Evolutionary conservation across 1,284 basidiomycete species (phyloP), one percentile per base, ranked within the genome.

Genomic region (Cerioporus squamosus): DNA sequence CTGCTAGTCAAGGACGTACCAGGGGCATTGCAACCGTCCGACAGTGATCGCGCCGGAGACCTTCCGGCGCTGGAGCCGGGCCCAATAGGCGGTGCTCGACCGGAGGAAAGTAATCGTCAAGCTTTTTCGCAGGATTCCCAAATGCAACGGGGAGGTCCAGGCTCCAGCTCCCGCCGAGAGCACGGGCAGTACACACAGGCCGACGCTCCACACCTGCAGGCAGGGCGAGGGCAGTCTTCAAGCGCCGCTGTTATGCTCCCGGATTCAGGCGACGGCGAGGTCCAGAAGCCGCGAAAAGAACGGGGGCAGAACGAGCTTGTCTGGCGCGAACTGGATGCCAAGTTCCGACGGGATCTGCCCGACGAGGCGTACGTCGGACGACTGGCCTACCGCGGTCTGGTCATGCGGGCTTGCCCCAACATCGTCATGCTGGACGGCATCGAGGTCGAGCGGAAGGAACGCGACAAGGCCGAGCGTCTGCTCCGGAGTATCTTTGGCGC

Each of bases 271-370:
- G 38, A 26, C 29, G 44, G 44, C 18, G 51, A 42, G 40, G n/a
- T 9, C 7, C 40, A 42, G 40, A n/a, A 50, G 44, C 44, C 48
- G 57, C 50, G 38, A 39, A 61, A 55, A 23, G 60, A 59, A 46
- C 65, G 67, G 43, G 63, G 26, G 40, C 66, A 74, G 65, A 58
- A 67, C 65, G 55, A 58, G 40, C 49, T 60, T 23, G 62, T 74
- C 56, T 92, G 90, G 93, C 78, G 85, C 63, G 86, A 88, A 64
- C 78, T 94, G 69, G 95, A 98, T 75, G 78, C 79, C 7, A 89
- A 91, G 70, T 97, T 95, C 80, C 86, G 95, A 44, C 87, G 91
- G 70, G 88, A 92, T 64, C 80, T 98, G 55, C 95, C 95, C 45
- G 91, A 97, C 75, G 88, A 86, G 59, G 85, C 84, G 72, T 97